Conservation (phyloP, 305 asterid genomes). For the Fraxinus albicans region DNA sequence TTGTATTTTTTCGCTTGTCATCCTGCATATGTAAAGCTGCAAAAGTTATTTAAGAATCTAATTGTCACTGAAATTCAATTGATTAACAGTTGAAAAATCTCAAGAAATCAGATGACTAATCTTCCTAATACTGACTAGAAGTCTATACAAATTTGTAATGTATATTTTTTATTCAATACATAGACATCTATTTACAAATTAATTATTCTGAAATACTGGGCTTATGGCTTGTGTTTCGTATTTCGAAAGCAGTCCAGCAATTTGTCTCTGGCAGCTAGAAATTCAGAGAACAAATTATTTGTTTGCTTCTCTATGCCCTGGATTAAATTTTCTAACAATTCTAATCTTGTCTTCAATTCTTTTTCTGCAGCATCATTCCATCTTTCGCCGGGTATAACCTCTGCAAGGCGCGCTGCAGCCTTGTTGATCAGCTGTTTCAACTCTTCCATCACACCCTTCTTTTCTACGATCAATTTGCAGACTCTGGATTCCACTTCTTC, state of each 20-base stretch:
- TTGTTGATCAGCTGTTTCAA: slow-evolving; percentile 44
- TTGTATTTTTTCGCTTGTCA: too few relatives aligned
- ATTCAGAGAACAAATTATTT: slow-evolving; percentile 44
- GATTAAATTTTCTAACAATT: slow-evolving; percentile 38
- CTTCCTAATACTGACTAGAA: too few relatives aligned
- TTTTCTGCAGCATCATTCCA: slow-evolving; percentile 19
- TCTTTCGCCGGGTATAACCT: background rate
- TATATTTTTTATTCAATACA: too few relatives aligned
- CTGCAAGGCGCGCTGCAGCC: slow-evolving; percentile 22
- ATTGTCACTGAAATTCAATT: too few relatives aligned
- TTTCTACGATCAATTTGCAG: slow-evolving; percentile 24
- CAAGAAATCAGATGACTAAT: too few relatives aligned
- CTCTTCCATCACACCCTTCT: slow-evolving; percentile 34
- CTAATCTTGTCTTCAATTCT: slow-evolving; percentile 38
- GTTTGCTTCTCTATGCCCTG: slow-evolving; percentile 40
- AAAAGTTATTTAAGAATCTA: too few relatives aligned
- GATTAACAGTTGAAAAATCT: too few relatives aligned
- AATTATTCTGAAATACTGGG: too few relatives aligned
- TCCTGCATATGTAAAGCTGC: too few relatives aligned
- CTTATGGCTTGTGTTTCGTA: background rate
- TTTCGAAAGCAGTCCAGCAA: slow-evolving; percentile 44
- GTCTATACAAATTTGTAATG: too few relatives aligned
- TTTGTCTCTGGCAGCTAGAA: slow-evolving; percentile 53
- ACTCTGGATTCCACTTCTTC: slow-evolving; percentile 37
- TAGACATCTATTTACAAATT: too few relatives aligned